phyloP scores from a whole-genome alignment of 1,284 basidiomycete genomes.

The Pseudozyma sp. region DNA sequence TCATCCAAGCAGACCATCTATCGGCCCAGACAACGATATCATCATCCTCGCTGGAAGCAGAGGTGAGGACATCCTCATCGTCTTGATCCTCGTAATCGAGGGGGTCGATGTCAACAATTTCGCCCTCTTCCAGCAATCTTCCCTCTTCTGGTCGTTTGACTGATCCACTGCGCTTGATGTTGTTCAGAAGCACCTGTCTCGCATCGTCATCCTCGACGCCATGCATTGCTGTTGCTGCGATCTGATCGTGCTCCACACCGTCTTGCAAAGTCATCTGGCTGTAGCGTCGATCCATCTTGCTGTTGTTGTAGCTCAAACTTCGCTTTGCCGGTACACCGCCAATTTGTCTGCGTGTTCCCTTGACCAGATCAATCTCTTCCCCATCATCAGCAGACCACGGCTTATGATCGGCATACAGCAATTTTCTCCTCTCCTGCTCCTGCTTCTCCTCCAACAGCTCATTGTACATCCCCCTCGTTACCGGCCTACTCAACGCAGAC shows the following conservation, averaged over 20 bases:
- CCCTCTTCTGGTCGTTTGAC: conserved; percentile 5
- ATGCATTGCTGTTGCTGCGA: conserved; percentile 10
- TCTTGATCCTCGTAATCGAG: conserved; percentile 40
- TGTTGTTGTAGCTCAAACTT: conserved; percentile 27
- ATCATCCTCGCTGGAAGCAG: conserved; percentile 15
- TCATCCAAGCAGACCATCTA: conserved; percentile 39
- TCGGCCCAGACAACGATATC: conserved; percentile 44
- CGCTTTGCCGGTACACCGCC: conserved; percentile 18
- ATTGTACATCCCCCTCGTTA: conserved; percentile 53
- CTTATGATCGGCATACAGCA: conserved; percentile 25
- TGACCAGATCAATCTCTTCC: conserved; percentile 17
- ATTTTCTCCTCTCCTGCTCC: conserved; percentile 33
- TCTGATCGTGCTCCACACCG: conserved; percentile 24
- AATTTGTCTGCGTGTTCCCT: not conserved
- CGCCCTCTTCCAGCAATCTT: conserved; percentile 16
- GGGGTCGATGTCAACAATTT: conserved; percentile 34
- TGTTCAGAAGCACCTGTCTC: conserved; percentile 22
- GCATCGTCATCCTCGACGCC: conserved; percentile 13
- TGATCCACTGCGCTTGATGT: conserved; percentile 24
- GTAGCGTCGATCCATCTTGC: conserved; percentile 20
- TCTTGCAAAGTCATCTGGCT: conserved; percentile 46
- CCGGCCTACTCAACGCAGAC: conserved; percentile 54
- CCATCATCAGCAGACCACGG: conserved; percentile 29
- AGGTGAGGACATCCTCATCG: conserved; percentile 18
- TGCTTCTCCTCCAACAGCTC: conserved; percentile 56